Percentiles rank a stretch among this genome's conserved stretches.
Evolutionary conservation across 208 protist genomes (phyloP).

Genomic region (Leishmania mexicana): DNA sequence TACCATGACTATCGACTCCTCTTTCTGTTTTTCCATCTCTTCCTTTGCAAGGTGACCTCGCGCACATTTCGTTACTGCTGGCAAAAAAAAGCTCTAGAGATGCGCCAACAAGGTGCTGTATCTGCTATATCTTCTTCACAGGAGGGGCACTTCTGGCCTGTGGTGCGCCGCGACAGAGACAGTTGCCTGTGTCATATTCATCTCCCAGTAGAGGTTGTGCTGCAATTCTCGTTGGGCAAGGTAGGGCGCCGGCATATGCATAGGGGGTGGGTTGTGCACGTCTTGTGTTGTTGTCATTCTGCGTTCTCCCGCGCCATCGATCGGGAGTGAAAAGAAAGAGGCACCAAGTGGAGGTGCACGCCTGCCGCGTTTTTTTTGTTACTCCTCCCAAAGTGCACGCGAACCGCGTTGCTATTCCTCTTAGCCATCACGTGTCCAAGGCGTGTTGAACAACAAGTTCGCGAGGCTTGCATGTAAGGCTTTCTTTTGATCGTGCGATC

Average conservation of each 20-base stretch:
- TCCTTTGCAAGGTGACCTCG: neutral
- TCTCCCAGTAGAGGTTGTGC: neutral
- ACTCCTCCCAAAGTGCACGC: neutral
- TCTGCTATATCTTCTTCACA: neutral
- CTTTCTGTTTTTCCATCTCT: constrained; percentile 13
- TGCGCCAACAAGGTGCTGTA: neutral
- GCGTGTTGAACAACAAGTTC: neutral
- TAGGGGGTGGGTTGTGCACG: neutral
- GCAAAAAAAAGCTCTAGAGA: neutral
- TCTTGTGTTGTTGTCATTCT: neutral
- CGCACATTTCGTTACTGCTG: neutral
- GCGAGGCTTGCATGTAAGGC: neutral
- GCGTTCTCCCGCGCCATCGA: neutral
- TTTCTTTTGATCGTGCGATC: neutral
- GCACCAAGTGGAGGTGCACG: neutral
- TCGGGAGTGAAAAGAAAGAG: neutral
- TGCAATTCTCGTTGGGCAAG: neutral
- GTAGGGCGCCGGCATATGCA: neutral
- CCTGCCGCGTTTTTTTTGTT: neutral
- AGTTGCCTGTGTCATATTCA: neutral
- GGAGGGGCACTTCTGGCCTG: neutral
- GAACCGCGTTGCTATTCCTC: neutral
- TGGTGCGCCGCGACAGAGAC: neutral
- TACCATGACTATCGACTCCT: neutral
- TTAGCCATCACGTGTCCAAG: neutral